Base-by-base conservation (phyloP, 805 yeast genomes). In the Lipomyces starkeyi region DNA sequence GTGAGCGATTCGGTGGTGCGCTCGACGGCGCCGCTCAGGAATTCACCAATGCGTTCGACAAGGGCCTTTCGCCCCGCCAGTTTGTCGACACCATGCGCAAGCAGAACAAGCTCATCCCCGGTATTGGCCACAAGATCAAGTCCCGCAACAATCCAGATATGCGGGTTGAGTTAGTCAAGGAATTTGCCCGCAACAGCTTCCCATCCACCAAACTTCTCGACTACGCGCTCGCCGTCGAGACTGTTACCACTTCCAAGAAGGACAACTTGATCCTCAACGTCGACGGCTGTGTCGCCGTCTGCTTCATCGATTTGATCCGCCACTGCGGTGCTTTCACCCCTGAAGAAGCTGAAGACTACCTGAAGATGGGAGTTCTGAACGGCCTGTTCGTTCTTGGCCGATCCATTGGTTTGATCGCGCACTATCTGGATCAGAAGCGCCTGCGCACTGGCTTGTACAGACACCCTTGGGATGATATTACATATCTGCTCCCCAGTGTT, bases 401-500 rank as follows among this genome's bases (percentile, higher is more conserved):
- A 64, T 80, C 84, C 47, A 81, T 81, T 63, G 84, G 84, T 75
- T 74, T 81, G 68, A 81, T 81, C 75, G 84, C 83, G 62, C 84
- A 81, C 73, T 82, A 81, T 67, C 77, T 81, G 57, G 84, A 81
- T 70, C 84, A 81, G 77, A 81, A 81, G 82, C 77, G 84, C 60
- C 78, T 81, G 73, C 79, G 80, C 76, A 81, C 84, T 58, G 84
- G 84, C 35, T 76, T 81, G 35, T 81, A 81, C 78, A 77, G 84
- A 62, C 84, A 81, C 72, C 84, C 84, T 17, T 82, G 84, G 84
- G 84, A 81, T 69, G 84, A 81, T 68, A 81, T 81, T 73, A 82
- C 84, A 65, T 81, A 81, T 58, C 37, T 69, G 61, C 62, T 69
- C 17, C 72, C 72, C 9, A 61, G 65, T 6, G 60, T 58, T 29